These are phyloP conservation scores for Neurospora sp. DNA, from an alignment of 495 filamentous ascomycete genomes.

Conservation along the genomic window DNA sequence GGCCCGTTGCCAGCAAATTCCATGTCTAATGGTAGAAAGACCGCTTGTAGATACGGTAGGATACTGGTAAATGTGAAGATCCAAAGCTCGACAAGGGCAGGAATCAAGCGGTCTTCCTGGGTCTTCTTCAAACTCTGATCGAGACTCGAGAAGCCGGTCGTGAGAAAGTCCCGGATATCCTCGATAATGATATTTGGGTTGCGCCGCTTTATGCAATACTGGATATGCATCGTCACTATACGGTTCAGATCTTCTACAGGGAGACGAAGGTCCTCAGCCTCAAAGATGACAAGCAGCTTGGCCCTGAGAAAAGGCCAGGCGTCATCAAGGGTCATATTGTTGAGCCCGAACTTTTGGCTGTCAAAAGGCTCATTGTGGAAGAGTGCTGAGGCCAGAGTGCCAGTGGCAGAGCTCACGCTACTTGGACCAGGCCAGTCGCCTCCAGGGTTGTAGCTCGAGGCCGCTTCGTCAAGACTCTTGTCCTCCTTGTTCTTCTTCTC, in stretches of 20 bases:
- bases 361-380: slow-evolving; percentile 39
- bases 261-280: slow-evolving; percentile 79
- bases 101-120: slow-evolving; percentile 74
- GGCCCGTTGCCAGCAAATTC: slow-evolving; percentile 82
- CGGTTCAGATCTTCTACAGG: slow-evolving; percentile 93
- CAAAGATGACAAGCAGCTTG: slow-evolving; percentile 82
- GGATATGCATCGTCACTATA: slow-evolving; percentile 68
- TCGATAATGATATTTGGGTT: slow-evolving; percentile 60
- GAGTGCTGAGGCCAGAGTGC: slow-evolving; percentile 19
- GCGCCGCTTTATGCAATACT: slow-evolving; percentile 61
- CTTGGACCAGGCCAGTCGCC: slow-evolving; percentile 45
- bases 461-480: slow-evolving; percentile 34
- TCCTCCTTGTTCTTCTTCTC: slow-evolving; percentile 88
- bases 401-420: slow-evolving; percentile 34
- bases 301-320: slow-evolving; percentile 93
- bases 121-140: slow-evolving; percentile 69
- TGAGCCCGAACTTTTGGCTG: slow-evolving; percentile 52
- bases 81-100: slow-evolving; percentile 87
- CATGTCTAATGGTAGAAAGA: slow-evolving; percentile 87
- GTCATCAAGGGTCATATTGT: slow-evolving; percentile 79
- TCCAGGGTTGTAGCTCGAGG: slow-evolving; percentile 20
- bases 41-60: slow-evolving; percentile 89
- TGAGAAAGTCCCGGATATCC: slow-evolving; percentile 68
- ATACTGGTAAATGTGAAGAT: slow-evolving; percentile 80
- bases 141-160: slow-evolving; percentile 75